Evolutionary conservation across 305 asterid species (phyloP), one percentile per base, ranked within the genome.

Genomic region (Rubia tinctorum): DNA sequence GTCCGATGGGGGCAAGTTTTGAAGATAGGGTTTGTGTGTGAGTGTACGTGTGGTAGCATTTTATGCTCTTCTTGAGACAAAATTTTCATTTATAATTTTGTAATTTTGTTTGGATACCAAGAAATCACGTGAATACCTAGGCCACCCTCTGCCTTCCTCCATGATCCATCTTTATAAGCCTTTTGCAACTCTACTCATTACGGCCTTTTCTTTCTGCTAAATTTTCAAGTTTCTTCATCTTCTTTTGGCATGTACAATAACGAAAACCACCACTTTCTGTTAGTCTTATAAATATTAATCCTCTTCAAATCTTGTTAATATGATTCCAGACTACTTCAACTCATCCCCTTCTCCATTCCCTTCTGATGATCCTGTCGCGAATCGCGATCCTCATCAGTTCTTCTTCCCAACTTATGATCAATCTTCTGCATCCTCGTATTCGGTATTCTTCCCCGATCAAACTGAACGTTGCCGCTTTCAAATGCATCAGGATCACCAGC

Each of bases 11-110:
- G 12, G n/a, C 71, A 60, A 73, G 55, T 40, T 79, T 78, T 74
- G 80, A 75, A 84, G 97, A 90, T 93, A 90, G 97, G 96, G 93
- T 89, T 55, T 89, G 69, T 81, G 66, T 37, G 40, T 63, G 68
- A 25, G 67, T 62, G 80, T 90, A 88, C 93, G 94, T 90, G 98
- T 93, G 97, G 98, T 92, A 76, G 90, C 85, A 88, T 87, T 88
- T 58, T 90, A 87, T 83, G 81, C 70, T 81, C 82, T 81, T 59
- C 65, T 66, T 88, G 22, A 27, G 42, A 30, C 85, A 68, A 27
- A 60, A 87, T 88, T 86, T 90, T 89, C 92, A 79, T 80, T 75
- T 83, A 60, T 30, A n/a, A 70, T 42, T 72, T 76, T 64, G 12
- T 79, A 18, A 18, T 79, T 86, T 88, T 92, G 87, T 91, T 89